phyloP scores from a whole-genome alignment of 2,329 filamentous ascomycete species.

The Byssoonygena ceratinophila region DNA sequence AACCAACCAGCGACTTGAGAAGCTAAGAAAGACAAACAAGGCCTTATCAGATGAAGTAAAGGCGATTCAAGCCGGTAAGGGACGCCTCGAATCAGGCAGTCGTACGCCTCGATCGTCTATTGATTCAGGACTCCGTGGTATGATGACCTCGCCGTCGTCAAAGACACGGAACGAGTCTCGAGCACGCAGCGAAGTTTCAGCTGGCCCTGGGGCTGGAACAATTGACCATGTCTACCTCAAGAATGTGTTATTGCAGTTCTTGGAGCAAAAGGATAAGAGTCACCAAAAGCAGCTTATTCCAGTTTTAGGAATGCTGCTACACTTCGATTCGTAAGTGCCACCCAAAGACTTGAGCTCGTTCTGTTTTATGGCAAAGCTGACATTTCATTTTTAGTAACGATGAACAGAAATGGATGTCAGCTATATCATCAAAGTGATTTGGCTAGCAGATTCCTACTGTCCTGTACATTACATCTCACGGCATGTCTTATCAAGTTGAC shows the following conservation, averaged over 20 bases:
- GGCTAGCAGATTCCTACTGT: neutral
- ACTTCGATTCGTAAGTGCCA: constrained; percentile 50
- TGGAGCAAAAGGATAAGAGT: constrained; percentile 57
- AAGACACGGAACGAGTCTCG: constrained; percentile 23
- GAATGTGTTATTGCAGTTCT: constrained; percentile 55
- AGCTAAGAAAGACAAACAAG: constrained; percentile 59
- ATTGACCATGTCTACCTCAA: constrained; percentile 56
- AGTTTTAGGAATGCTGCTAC: constrained; percentile 54
- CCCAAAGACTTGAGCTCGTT: neutral
- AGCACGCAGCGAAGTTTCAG: constrained; percentile 31
- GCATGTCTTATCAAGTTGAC: neutral
- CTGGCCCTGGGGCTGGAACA: constrained; percentile 21
- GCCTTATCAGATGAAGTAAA: constrained; percentile 50
- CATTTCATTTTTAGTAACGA: constrained; percentile 45
- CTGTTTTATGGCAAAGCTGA: neutral
- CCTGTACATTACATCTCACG: neutral
- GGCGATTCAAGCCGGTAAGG: constrained; percentile 20
- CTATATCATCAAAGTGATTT: constrained; percentile 47
- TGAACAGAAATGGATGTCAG: constrained; percentile 77
- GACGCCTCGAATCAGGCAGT: constrained; percentile 34
- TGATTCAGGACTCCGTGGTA: constrained; percentile 41
- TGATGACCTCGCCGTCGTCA: constrained; percentile 16
- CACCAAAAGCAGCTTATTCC: constrained; percentile 58
- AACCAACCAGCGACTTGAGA: constrained; percentile 64
- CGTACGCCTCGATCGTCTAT: constrained; percentile 50